phyloP scores from a whole-genome alignment of 169 alveolate species.

The Miamiensis avidus region DNA sequence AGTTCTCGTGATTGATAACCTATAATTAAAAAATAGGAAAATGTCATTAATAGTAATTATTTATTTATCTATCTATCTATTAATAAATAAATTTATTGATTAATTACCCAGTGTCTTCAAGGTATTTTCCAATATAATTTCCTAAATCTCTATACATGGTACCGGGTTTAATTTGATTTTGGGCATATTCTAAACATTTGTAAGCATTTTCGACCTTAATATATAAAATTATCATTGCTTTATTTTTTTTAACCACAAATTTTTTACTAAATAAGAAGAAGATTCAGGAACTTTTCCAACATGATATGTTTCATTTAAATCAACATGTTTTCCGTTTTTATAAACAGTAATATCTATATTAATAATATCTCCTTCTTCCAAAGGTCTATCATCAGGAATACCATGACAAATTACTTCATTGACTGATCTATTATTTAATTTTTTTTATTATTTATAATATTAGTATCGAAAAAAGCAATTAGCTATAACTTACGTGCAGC shows the following conservation, averaged over 20 bases:
- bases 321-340: conserved; percentile 96
- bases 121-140: conserved; percentile 84
- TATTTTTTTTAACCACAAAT: background rate
- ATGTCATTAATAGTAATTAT: too few relatives aligned
- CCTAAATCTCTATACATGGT: conserved; percentile 97
- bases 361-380: conserved; percentile 92
- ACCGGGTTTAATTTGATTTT: conserved; percentile 95
- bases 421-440: conserved; percentile 68
- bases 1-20: conserved; percentile 86
- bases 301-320: conserved; percentile 94
- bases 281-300: conserved; percentile 95
- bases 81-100: too few relatives aligned
- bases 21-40: too few relatives aligned
- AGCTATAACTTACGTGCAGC: conserved; percentile 84
- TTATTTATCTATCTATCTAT: too few relatives aligned
- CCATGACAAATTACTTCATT: conserved; percentile 99
- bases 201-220: conserved; percentile 31
- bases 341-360: conserved; percentile 96
- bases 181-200: conserved; percentile 63
- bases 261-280: conserved; percentile 84
- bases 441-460: background rate
- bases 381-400: conserved; percentile 94
- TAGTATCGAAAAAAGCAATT: background rate
- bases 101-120: conserved; percentile 59
- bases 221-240: background rate